A percentile compares a stretch with the other conserved stretches of the same genome.
phyloP scores from a whole-genome alignment of 495 filamentous ascomycete genomes.

The Penicillium silybi region DNA sequence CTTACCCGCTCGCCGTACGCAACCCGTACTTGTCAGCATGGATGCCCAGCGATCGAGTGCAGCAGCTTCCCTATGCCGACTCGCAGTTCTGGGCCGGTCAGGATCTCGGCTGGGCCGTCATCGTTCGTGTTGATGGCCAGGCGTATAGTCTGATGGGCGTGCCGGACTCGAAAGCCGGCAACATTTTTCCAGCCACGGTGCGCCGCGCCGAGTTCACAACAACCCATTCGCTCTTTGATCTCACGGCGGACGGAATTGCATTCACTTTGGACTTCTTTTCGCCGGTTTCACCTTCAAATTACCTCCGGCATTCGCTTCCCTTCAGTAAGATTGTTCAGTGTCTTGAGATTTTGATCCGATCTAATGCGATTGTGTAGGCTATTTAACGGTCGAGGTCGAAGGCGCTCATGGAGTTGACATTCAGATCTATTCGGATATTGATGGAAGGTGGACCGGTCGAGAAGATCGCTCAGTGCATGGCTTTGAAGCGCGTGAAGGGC shows the following conservation, averaged over 20 bases:
- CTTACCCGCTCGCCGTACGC: constrained; percentile 47
- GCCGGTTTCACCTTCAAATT: constrained; percentile 81
- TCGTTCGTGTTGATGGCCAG: constrained; percentile 45
- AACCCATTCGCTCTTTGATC: constrained; percentile 42
- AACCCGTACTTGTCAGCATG: constrained; percentile 46
- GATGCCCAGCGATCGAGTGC: constrained; percentile 41
- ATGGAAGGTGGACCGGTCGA: constrained; percentile 47
- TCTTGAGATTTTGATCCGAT: background rate
- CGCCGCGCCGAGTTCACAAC: constrained; percentile 41
- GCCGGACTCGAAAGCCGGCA: constrained; percentile 14
- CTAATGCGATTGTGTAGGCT: constrained; percentile 34
- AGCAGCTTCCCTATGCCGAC: constrained; percentile 35
- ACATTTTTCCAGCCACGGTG: constrained; percentile 35
- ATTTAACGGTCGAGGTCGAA: constrained; percentile 62
- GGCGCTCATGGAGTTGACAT: constrained; percentile 25
- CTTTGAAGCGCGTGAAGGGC: constrained; percentile 23
- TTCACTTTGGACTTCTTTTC: constrained; percentile 64
- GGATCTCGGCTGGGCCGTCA: constrained; percentile 43
- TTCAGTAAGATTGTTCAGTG: constrained; percentile 45
- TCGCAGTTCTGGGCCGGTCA: constrained; percentile 51
- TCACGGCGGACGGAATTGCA: constrained; percentile 37
- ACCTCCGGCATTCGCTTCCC: constrained; percentile 75
- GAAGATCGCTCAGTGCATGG: constrained; percentile 20
- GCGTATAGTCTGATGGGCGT: constrained; percentile 49
- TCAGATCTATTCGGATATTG: constrained; percentile 48